phyloP scores from a whole-genome alignment of 2,329 filamentous ascomycete species.

The Penicillium sclerotigenum region DNA sequence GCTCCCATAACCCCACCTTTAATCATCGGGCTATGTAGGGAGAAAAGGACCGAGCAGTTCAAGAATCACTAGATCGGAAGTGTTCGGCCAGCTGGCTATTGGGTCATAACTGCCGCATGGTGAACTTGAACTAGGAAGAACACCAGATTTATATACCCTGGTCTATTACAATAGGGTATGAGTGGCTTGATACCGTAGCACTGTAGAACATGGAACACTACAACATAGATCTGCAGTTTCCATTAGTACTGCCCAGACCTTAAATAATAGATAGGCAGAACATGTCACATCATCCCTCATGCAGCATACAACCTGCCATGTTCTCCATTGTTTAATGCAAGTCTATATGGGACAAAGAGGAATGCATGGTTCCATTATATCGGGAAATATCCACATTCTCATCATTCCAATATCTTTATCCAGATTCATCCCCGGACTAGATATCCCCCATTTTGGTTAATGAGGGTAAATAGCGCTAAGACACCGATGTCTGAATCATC shows the following conservation, averaged over 20 bases:
- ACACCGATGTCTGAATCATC: neutral
- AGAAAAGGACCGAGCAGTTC: neutral
- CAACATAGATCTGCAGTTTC: neutral
- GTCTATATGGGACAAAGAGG: neutral
- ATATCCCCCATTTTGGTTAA: neutral
- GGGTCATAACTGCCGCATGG: neutral
- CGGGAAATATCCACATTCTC: neutral
- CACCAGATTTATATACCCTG: neutral
- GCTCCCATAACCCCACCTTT: neutral
- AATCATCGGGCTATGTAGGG: neutral
- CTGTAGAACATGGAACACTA: neutral
- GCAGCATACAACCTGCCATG: neutral
- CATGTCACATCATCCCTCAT: constrained; percentile 1
- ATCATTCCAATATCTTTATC: neutral
- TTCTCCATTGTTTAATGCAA: neutral
- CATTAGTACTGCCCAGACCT: neutral
- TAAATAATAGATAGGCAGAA: neutral
- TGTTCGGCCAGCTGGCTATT: neutral
- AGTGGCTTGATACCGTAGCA: neutral
- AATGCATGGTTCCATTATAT: neutral
- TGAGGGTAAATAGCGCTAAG: neutral
- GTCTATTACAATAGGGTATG: constrained; percentile 12
- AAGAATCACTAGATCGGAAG: neutral
- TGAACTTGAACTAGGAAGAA: neutral
- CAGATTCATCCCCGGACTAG: neutral